These are phyloP conservation scores for Vigna mungo DNA, from an alignment of 306 rosid species.

Conservation along the genomic window DNA sequence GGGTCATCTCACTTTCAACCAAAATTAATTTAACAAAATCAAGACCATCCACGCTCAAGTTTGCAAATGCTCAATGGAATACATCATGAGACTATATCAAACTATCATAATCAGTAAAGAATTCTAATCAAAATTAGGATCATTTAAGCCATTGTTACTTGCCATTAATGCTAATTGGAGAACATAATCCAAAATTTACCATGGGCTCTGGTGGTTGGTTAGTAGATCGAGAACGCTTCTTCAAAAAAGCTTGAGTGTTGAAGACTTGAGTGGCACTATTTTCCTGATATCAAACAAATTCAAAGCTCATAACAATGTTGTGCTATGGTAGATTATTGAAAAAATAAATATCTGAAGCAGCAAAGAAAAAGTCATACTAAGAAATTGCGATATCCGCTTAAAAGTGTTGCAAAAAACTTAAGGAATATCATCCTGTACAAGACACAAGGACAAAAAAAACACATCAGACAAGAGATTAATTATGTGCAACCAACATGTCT, in stretches of 20 bases:
- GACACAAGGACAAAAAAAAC: constrained; percentile 21
- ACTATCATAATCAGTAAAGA: constrained; percentile 35
- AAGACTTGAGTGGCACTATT: constrained; percentile 75
- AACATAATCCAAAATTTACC: constrained; percentile 59
- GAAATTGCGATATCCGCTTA: constrained; percentile 98
- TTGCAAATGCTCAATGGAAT: not conserved
- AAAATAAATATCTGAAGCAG: constrained; percentile 31
- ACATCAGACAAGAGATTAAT: constrained; percentile 40
- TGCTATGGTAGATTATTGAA: constrained; percentile 35
- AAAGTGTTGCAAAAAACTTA: constrained; percentile 89
- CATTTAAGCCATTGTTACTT: constrained; percentile 36
- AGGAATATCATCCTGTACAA: constrained; percentile 90
- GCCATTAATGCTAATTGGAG: constrained; percentile 38
- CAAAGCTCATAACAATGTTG: constrained; percentile 31
- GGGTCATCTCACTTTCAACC: not conserved
- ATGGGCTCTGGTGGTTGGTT: constrained; percentile 89
- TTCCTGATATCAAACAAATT: constrained; percentile 64
- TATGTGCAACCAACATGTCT: constrained; percentile 30
- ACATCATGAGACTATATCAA: not conserved
- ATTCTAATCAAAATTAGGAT: constrained; percentile 33
- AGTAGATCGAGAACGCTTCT: constrained; percentile 89
- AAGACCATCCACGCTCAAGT: not conserved
- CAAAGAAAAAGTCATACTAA: constrained; percentile 66
- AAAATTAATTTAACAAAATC: constrained; percentile 5
- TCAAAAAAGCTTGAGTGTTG: constrained; percentile 89